Base-by-base conservation (phyloP, 1,139 yeast genomes). In the Suhomyces yuchorum region DNA sequence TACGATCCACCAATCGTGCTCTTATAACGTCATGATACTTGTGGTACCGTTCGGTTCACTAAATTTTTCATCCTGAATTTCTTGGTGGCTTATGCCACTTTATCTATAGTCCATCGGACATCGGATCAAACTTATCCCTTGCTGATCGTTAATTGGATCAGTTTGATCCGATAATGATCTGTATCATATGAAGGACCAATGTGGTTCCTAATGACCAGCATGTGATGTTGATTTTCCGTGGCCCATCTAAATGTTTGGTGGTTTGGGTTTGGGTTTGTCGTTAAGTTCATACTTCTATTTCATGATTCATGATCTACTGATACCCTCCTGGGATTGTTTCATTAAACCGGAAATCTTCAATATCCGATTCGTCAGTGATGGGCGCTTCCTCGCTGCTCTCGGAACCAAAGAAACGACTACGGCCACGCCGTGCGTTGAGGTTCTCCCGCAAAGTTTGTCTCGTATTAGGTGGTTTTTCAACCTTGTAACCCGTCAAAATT, bases 401-500 rank as follows among this genome's bases (percentile, higher is more conserved):
- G 7, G 32, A 18, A 4, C 34, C 40, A 20, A 34, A 38, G 19
- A 35, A 37, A 8, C 37, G 14, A 14, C 18, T 28, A 17, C n/a
- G 37, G 1, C 20, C 3, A n/a, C 9, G 34, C 3, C 34, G 34
- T 34, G 24, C 3, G 24, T 7, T 34, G 4, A 11, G 11, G 15
- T 18, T 34, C 8, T 18, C 24, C 8, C n/a, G 37, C 12, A 20
- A 34, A 2, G 37, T 3, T 11, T 20, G 24, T 20, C 37, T 34
- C 4, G 15, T n/a, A 12, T 34, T 12, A 5, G 37, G 8, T 18
- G 24, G 14, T n/a, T 34, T 19, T 34, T 34, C 12, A 18, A 18
- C 22, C 11, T 38, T 26, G 32, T 41, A 36, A 12, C 46, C 42
- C 4, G 51, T 48, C 33, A 48, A 32, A 22, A 55, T 48, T n/a